Conservation (phyloP, 805 yeast species). For the Candida peoriensis region DNA sequence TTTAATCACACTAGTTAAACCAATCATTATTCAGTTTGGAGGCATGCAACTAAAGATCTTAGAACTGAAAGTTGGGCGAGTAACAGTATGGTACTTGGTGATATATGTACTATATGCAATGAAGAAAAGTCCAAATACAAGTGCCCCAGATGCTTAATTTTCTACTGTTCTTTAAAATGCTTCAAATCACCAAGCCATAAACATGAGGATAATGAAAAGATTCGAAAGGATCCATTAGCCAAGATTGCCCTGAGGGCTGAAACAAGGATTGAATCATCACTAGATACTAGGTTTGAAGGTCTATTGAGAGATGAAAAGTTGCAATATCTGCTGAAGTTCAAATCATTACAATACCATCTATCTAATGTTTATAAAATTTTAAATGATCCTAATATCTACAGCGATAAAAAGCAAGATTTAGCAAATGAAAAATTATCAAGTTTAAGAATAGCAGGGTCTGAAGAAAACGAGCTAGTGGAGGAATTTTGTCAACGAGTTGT, state of each 20-base stretch:
- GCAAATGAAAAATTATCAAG: constrained; percentile 58
- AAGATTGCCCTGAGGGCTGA: too few relatives aligned
- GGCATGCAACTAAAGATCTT: background rate
- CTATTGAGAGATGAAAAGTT: constrained; percentile 40
- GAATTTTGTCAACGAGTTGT: constrained; percentile 46
- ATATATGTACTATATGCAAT: constrained; percentile 15
- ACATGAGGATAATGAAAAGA: constrained; percentile 20
- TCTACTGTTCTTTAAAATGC: constrained; percentile 55
- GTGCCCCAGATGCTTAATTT: constrained; percentile 46
- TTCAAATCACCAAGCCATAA: constrained; percentile 41
- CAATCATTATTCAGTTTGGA: background rate
- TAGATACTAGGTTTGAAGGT: constrained; percentile 23
- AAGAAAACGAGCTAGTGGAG: constrained; percentile 63
- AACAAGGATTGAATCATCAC: background rate
- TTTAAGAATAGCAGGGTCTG: constrained; percentile 58
- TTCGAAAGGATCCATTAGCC: too few relatives aligned
- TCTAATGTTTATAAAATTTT: constrained; percentile 42
- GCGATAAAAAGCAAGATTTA: constrained; percentile 52
- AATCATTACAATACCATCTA: constrained; percentile 54
- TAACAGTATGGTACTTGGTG: constrained; percentile 4
- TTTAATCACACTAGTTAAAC: background rate
- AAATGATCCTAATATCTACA: constrained; percentile 40
- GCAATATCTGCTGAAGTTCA: constrained; percentile 40
- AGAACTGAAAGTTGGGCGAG: background rate
- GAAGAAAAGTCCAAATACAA: constrained; percentile 41